These are phyloP conservation scores for Colletotrichum destructivum DNA, from an alignment of 2,329 filamentous ascomycete genomes.

Conservation along the genomic window DNA sequence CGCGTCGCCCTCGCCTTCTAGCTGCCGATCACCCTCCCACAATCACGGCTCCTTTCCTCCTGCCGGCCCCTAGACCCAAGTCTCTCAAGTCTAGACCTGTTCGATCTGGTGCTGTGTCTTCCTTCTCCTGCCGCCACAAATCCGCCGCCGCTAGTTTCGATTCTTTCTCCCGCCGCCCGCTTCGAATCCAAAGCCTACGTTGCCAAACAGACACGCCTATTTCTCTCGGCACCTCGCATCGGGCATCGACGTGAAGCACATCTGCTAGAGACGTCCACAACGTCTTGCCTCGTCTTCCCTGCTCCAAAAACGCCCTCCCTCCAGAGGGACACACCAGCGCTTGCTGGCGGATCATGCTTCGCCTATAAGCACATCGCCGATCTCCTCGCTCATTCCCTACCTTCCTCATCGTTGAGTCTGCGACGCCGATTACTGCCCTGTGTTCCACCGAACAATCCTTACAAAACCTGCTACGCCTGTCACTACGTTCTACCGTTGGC, in stretches of 20 bases:
- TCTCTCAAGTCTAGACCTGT: not conserved
- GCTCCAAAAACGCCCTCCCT: not conserved
- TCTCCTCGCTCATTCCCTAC: conserved; percentile 37
- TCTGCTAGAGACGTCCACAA: not conserved
- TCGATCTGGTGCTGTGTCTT: not conserved
- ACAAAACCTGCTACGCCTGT: conserved; percentile 24
- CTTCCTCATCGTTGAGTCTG: conserved; percentile 49
- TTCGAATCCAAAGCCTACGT: conserved; percentile 2
- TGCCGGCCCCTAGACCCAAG: conserved; percentile 6
- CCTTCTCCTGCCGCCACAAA: conserved; percentile 8
- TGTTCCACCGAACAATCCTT: conserved; percentile 24
- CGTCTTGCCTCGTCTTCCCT: not conserved
- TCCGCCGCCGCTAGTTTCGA: conserved; percentile 17
- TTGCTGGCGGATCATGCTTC: conserved; percentile 40
- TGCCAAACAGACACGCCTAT: not conserved
- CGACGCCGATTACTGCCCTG: conserved; percentile 36
- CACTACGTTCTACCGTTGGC: conserved; percentile 6
- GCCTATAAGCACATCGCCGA: conserved; percentile 30
- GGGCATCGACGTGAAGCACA: not conserved
- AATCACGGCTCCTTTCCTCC: conserved; percentile 31
- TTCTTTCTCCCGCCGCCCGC: conserved; percentile 11
- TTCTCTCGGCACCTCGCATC: not conserved
- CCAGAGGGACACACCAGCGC: conserved; percentile 25
- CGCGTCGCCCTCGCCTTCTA: conserved; percentile 23
- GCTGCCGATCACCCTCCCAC: conserved; percentile 34